These are phyloP conservation scores for Calvatia gigantea DNA, from an alignment of 768 basidiomycete species.

Conservation along the genomic window DNA sequence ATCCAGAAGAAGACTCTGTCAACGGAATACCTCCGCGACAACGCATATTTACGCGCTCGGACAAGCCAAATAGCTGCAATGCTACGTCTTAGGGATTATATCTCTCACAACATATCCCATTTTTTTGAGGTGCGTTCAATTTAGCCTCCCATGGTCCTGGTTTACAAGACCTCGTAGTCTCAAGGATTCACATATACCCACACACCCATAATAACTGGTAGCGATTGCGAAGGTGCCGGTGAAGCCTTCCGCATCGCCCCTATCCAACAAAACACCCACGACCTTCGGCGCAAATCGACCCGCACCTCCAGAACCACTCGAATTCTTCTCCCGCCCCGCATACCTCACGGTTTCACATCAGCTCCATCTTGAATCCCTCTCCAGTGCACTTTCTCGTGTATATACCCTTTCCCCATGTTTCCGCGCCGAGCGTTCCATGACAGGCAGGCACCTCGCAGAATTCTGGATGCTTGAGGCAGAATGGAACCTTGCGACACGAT, in stretches of 20 bases:
- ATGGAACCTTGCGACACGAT: constrained; percentile 45
- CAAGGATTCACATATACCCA: constrained; percentile 77
- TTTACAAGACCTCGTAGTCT: constrained; percentile 36
- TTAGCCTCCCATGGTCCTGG: not conserved
- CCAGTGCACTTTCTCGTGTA: constrained; percentile 72
- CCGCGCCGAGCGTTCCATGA: constrained; percentile 87
- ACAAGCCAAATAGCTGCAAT: constrained; percentile 70
- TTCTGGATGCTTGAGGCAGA: constrained; percentile 99
- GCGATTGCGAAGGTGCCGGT: constrained; percentile 95
- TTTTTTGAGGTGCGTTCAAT: constrained; percentile 65
- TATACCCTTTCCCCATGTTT: constrained; percentile 95
- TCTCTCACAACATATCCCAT: constrained; percentile 52
- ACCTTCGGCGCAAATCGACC: constrained; percentile 25
- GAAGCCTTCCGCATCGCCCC: constrained; percentile 78
- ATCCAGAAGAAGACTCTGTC: constrained; percentile 88
- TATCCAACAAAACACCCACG: constrained; percentile 18
- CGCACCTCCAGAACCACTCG: constrained; percentile 25
- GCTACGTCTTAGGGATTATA: constrained; percentile 64
- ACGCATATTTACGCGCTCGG: constrained; percentile 84
- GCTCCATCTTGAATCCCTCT: constrained; percentile 88
- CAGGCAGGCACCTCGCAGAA: constrained; percentile 90
- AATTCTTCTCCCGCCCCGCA: constrained; percentile 75
- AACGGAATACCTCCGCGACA: constrained; percentile 76
- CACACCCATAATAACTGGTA: constrained; percentile 85
- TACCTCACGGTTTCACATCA: constrained; percentile 95